Evolutionary conservation across 2,329 filamentous ascomycete species (phyloP).

Genomic region (Parastagonospora avenae): DNA sequence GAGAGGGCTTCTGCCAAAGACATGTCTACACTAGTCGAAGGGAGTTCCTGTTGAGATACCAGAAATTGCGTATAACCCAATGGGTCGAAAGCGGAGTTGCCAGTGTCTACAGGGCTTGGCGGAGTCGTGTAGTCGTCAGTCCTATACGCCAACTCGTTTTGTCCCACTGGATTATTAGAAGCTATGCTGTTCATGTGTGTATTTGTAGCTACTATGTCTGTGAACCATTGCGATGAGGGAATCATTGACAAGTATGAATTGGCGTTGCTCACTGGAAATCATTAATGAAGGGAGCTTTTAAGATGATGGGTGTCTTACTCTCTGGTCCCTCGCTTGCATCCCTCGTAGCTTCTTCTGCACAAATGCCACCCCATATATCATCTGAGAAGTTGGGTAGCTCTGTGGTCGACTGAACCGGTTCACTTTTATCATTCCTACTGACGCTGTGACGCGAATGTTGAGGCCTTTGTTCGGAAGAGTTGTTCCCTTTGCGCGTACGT

Average conservation of each 20-base stretch:
- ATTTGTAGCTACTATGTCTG: neutral
- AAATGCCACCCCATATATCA: neutral
- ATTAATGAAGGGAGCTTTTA: neutral
- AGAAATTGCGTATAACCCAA: neutral
- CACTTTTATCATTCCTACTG: neutral
- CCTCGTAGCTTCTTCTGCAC: neutral
- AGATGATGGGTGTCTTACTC: neutral
- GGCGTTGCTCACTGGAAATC: neutral
- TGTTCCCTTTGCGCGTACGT: neutral
- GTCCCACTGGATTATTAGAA: neutral
- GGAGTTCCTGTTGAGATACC: neutral
- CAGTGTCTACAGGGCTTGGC: neutral
- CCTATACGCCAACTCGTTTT: neutral
- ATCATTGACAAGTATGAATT: neutral
- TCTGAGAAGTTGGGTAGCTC: neutral
- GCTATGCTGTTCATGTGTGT: neutral
- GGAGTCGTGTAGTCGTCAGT: neutral
- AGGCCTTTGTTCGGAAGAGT: neutral
- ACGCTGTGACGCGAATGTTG: neutral
- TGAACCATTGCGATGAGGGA: neutral
- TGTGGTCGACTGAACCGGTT: neutral
- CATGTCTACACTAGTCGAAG: neutral
- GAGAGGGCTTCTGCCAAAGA: neutral
- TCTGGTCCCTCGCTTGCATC: neutral
- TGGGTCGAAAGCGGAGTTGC: neutral